A percentile compares a stretch with the other conserved stretches of the same genome.
Evolutionary conservation across 225 moss, liverwort and hornwort genomes (phyloP).

Genomic region (Thuidium tamariscinum): DNA sequence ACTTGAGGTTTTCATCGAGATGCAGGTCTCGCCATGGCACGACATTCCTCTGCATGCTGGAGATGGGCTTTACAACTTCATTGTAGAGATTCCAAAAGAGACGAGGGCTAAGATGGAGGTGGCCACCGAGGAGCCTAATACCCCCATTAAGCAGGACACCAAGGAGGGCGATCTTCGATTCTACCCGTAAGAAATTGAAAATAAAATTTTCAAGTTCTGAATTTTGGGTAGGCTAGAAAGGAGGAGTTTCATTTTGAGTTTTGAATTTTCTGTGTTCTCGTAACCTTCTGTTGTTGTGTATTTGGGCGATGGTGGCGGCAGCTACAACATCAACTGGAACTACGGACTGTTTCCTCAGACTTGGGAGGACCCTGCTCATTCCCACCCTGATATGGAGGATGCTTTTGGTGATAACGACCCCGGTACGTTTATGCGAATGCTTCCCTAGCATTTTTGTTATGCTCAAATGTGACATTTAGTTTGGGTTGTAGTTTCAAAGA

Average conservation of each 20-base stretch:
- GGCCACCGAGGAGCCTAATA: conserved; percentile 67
- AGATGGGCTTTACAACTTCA: conserved; percentile 60
- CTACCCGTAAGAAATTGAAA: conserved; percentile 44
- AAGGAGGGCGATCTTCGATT: conserved; percentile 67
- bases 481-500: not conserved
- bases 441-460: not conserved
- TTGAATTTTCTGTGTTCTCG: not conserved
- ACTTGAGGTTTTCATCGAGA: not conserved
- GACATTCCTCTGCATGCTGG: conserved; percentile 72
- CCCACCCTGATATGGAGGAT: conserved; percentile 56
- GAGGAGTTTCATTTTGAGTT: not conserved
- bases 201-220: not conserved
- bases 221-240: not conserved
- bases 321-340: conserved; percentile 80
- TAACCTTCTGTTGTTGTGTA: not conserved
- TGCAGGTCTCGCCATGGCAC: conserved; percentile 75
- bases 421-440: conserved; percentile 9
- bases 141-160: conserved; percentile 73
- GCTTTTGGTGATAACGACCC: conserved; percentile 74
- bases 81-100: conserved; percentile 84
- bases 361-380: conserved; percentile 74
- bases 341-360: conserved; percentile 84
- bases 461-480: not conserved
- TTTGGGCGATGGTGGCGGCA: conserved; percentile 9
- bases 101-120: conserved; percentile 78